A percentile compares a stretch with the other conserved stretches of the same genome.
phyloP scores from a whole-genome alignment of 192 early-diverging fungal genomes.

The Backusella tarrabulga region DNA sequence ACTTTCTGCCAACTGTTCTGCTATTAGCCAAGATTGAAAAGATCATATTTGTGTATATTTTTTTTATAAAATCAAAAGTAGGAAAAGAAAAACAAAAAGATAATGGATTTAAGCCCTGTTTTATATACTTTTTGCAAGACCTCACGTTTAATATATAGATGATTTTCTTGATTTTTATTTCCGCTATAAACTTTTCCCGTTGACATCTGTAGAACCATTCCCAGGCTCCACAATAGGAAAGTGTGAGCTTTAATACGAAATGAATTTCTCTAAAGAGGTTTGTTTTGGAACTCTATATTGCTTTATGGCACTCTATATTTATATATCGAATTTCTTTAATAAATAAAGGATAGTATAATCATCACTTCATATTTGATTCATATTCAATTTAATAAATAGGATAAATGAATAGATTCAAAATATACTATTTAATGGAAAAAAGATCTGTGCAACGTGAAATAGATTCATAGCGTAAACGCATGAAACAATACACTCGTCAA shows the following conservation, averaged over 20 bases:
- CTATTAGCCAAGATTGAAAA: not conserved
- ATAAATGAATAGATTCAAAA: no score
- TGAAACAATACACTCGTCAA: not conserved
- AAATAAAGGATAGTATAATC: no score
- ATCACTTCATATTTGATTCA: no score
- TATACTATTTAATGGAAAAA: not conserved
- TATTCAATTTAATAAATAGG: no score
- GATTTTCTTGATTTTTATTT: not conserved
- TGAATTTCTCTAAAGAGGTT: not conserved
- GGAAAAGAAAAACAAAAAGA: not conserved
- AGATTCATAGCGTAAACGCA: not conserved
- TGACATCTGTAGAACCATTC: not conserved
- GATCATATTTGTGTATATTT: not conserved
- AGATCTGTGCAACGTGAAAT: not conserved
- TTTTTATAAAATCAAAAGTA: not conserved
- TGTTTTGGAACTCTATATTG: not conserved
- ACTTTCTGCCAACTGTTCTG: not conserved
- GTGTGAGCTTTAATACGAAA: not conserved
- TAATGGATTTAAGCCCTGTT: not conserved
- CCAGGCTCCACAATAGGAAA: conserved; percentile 1
- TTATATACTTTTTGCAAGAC: not conserved
- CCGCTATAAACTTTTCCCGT: conserved; percentile 3
- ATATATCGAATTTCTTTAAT: no score
- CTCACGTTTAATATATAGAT: not conserved
- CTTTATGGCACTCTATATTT: not conserved